Evolutionary conservation across 2,329 filamentous ascomycete species (phyloP), one percentile per base, ranked within the genome.

Genomic region (Sporothrix brunneoviolacea): DNA sequence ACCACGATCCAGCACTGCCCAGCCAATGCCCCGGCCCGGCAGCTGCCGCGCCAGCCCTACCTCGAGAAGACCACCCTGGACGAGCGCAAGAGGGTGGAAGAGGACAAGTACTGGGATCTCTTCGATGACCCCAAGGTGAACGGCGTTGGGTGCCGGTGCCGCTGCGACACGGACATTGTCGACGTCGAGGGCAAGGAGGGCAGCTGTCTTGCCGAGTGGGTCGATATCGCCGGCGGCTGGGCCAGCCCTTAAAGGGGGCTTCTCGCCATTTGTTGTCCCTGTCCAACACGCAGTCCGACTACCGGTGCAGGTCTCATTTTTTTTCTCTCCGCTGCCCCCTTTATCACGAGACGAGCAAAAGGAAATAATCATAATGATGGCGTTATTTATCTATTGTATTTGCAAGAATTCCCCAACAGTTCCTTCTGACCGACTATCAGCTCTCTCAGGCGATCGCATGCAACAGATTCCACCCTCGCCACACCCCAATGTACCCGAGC

Each of bases 1-100:
- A 98, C 93, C 7, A 98, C 93, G 4, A 98, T 98, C 64, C 91
- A 97, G 70, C 93, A 98, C 69, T 98, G 93, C 63, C 93, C 93
- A 2, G 90, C 91, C 49, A 98, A 98, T 64, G 93, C 93, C 3
- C 93, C 91, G 0, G 83, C 85, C 12, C 83, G 88, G 42, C 93
- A 98, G 69, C 77, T 95, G 38, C 81, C 86, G 4, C 82, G 89
- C 51, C 77, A 83, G 47, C 89, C 88, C 1, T 96, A 76, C 65
- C 80, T 95, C 15, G 90, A 96, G 68, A 81, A 71, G 72, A 93
- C 88, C 15, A 94, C 88, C 0, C 61, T 76, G 13, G 86, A 95
- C 58, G 84, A 91, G 64, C 90, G 88, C 70, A 84, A 88, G 68
- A 83, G 91, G 42, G 78, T 82, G 52, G 90, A 95, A 67, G 93